phyloP scores from a whole-genome alignment of 345 rosid species.

The Limnanthes douglasii region DNA sequence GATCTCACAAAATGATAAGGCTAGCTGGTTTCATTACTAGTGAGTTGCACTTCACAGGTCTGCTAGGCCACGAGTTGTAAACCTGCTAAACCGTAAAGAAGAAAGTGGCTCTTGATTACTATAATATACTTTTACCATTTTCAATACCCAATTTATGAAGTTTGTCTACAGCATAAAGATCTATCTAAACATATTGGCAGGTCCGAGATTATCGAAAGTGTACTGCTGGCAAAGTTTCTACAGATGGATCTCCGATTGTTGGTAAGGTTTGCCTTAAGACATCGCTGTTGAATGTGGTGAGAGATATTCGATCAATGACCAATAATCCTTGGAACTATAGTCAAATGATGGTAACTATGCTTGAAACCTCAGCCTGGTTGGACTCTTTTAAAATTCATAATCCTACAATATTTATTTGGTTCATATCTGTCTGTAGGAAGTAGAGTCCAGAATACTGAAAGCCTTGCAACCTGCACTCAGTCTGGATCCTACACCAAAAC shows the following conservation, averaged over 20 bases:
- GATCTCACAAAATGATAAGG: too few relatives aligned
- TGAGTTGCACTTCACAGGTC: slow-evolving; percentile 5
- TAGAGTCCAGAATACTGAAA: slow-evolving; percentile 83
- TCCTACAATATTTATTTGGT: slow-evolving; percentile 3
- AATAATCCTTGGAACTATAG: slow-evolving; percentile 92
- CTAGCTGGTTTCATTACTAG: too few relatives aligned
- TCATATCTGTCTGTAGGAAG: slow-evolving; percentile 44
- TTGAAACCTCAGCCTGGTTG: slow-evolving; percentile 2
- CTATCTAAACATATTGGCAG: slow-evolving; percentile 32
- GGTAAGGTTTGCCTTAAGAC: slow-evolving; percentile 56
- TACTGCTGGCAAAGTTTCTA: slow-evolving; percentile 36
- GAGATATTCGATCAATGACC: slow-evolving; percentile 73
- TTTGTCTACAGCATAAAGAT: too few relatives aligned
- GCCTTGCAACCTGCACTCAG: slow-evolving; percentile 85
- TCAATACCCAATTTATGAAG: too few relatives aligned
- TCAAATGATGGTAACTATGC: slow-evolving; percentile 67
- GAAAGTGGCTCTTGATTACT: slow-evolving; percentile 2
- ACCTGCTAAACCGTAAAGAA: slow-evolving; percentile 3
- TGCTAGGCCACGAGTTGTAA: neutral
- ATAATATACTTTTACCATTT: neutral
- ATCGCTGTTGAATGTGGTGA: slow-evolving; percentile 85
- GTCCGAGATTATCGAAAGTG: slow-evolving; percentile 66
- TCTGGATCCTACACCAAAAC: slow-evolving; percentile 81
- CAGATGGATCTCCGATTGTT: slow-evolving; percentile 29
- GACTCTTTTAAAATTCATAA: neutral